phyloP scores from a whole-genome alignment of 2,329 filamentous ascomycete species.

The Neobulgaria alba region DNA sequence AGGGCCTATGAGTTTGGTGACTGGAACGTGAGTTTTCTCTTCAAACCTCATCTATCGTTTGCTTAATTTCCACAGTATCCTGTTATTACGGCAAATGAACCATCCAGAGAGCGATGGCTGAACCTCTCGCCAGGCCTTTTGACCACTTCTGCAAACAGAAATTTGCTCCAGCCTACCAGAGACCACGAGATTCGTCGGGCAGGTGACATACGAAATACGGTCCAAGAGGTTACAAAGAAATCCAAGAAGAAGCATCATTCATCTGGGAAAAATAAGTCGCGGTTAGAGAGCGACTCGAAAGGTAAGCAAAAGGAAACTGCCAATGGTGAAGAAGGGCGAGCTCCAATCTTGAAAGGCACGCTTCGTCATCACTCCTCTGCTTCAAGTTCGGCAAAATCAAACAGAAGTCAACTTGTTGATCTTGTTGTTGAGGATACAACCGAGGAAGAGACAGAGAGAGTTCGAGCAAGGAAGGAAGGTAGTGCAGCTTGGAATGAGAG shows the following conservation, averaged over 20 bases:
- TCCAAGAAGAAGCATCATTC: constrained; percentile 24
- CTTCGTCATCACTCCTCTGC: constrained; percentile 40
- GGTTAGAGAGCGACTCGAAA: constrained; percentile 22
- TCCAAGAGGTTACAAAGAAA: constrained; percentile 28
- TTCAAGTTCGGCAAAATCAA: constrained; percentile 42
- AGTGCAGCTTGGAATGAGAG: constrained; percentile 51
- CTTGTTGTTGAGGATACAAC: constrained; percentile 56
- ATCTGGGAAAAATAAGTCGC: constrained; percentile 9
- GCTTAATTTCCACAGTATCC: constrained; percentile 59
- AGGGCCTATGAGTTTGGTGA: constrained; percentile 72
- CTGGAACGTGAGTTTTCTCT: constrained; percentile 69
- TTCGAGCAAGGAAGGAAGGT: constrained; percentile 53
- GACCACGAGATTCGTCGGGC: constrained; percentile 27
- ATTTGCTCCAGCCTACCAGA: constrained; percentile 43
- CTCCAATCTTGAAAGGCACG: constrained; percentile 29
- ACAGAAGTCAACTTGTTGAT: constrained; percentile 56
- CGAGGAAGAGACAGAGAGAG: constrained; percentile 52
- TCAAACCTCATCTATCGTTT: background rate
- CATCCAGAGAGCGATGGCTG: constrained; percentile 60
- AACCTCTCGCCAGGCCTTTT: constrained; percentile 41
- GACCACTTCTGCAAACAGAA: constrained; percentile 46
- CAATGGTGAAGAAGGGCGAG: constrained; percentile 25
- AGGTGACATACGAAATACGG: constrained; percentile 32
- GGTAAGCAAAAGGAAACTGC: constrained; percentile 21
- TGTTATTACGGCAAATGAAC: constrained; percentile 77